A percentile compares a stretch with the other conserved stretches of the same genome.
Evolutionary conservation across 2,329 filamentous ascomycete species (phyloP).

Genomic region (Drechslerella stenobrocha): DNA sequence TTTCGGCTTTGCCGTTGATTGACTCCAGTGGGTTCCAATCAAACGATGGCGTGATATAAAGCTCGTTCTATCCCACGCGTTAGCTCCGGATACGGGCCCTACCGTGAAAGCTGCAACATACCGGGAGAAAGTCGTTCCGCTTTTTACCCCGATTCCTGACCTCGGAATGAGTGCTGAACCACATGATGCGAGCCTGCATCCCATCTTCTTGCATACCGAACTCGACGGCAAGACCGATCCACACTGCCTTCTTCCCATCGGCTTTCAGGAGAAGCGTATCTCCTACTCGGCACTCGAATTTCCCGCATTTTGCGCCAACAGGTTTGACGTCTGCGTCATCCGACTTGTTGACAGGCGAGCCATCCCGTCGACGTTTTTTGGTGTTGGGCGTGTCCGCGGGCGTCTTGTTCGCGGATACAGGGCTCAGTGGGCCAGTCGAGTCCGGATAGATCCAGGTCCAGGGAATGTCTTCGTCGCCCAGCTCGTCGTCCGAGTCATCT

Average conservation of each 20-base stretch:
- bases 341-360: slow-evolving; percentile 47
- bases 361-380: slow-evolving; percentile 44
- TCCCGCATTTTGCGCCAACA: slow-evolving; percentile 78
- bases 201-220: slow-evolving; percentile 75
- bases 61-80: slow-evolving; percentile 68
- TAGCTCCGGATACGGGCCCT: background rate
- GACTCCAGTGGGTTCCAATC: slow-evolving; percentile 84
- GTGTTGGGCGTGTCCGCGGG: slow-evolving; percentile 28
- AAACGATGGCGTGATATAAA: slow-evolving; percentile 85
- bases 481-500: slow-evolving; percentile 87
- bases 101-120: background rate
- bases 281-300: slow-evolving; percentile 77
- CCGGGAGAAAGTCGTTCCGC: slow-evolving; percentile 71
- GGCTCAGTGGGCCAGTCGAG: slow-evolving; percentile 16
- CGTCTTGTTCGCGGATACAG: slow-evolving; percentile 27
- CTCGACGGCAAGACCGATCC: slow-evolving; percentile 85
- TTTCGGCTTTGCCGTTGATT: slow-evolving; percentile 83
- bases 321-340: slow-evolving; percentile 61
- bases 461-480: slow-evolving; percentile 70
- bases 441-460: slow-evolving; percentile 77
- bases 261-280: slow-evolving; percentile 86
- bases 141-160: slow-evolving; percentile 82
- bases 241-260: slow-evolving; percentile 75
- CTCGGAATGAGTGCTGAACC: slow-evolving; percentile 92
- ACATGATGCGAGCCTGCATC: slow-evolving; percentile 87